These are phyloP conservation scores for Neofusicoccum ribis DNA, from an alignment of 2,329 filamentous ascomycete genomes.

Conservation along the genomic window DNA sequence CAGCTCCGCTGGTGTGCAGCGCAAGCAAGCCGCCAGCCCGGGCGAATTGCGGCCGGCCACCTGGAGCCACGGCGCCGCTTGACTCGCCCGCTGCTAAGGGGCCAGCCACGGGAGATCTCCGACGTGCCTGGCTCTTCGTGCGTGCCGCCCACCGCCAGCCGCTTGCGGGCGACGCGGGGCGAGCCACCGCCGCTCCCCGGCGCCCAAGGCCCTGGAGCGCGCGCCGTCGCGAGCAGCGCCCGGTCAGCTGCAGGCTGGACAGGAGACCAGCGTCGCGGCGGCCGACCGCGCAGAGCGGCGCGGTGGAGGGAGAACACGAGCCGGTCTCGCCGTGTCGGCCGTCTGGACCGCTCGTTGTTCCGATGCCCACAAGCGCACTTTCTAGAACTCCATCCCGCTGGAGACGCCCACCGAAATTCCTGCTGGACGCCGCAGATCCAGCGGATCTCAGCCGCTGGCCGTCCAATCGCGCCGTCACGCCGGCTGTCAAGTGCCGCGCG, in stretches of 20 bases:
- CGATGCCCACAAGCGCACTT: slow-evolving; percentile 13
- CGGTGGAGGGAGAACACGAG: neutral
- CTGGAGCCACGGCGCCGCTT: neutral
- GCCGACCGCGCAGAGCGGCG: too few relatives aligned
- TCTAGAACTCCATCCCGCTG: slow-evolving; percentile 6
- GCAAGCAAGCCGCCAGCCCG: neutral
- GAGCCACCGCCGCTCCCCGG: neutral
- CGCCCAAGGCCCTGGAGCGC: too few relatives aligned
- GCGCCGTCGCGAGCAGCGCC: neutral
- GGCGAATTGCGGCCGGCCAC: slow-evolving; percentile 9
- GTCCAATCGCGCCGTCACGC: slow-evolving; percentile 2
- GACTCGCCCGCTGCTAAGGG: slow-evolving; percentile 1
- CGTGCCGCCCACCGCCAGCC: slow-evolving; percentile 1
- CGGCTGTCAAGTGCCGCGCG: neutral
- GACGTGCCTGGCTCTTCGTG: neutral
- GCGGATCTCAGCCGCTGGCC: neutral
- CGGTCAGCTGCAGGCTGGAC: neutral
- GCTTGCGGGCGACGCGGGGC: neutral
- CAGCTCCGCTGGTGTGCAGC: neutral
- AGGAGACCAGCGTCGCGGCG: neutral
- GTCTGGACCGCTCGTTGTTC: slow-evolving; percentile 2
- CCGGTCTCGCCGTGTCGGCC: neutral
- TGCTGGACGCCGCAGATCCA: slow-evolving; percentile 8
- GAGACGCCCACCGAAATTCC: neutral
- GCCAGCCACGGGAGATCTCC: slow-evolving; percentile 15